Evolutionary conservation across 164 flowering plant genomes (phyloP).

Genomic region (Amborella trichopoda): DNA sequence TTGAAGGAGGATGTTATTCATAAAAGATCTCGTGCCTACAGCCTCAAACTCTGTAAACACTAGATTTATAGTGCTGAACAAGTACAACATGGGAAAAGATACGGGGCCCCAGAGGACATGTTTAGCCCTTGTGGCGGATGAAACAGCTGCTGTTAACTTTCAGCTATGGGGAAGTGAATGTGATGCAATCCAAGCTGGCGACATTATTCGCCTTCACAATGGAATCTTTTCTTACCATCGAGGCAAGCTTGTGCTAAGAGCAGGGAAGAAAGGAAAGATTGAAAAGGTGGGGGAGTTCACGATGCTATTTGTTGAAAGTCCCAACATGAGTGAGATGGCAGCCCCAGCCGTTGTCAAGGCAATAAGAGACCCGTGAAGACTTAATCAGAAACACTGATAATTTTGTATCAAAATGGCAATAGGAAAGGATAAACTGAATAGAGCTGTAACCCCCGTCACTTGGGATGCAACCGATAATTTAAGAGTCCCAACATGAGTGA

Average conservation of each 20-base stretch:
- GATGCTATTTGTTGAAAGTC: constrained; percentile 46
- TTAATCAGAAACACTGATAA: no score
- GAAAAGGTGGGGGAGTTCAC: constrained; percentile 75
- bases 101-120: constrained; percentile 53
- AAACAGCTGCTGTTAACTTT: constrained; percentile 77
- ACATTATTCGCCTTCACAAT: constrained; percentile 38
- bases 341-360: no score
- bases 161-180: constrained; percentile 80
- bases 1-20: constrained; percentile 15
- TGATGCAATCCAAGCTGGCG: constrained; percentile 53
- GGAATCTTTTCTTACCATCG: constrained; percentile 58
- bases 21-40: constrained; percentile 64
- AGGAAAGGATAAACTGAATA: no score
- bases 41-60: constrained; percentile 59
- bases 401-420: no score
- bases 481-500: constrained; percentile 82
- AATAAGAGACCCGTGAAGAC: no score
- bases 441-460: no score
- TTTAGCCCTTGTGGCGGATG: constrained; percentile 67
- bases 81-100: constrained; percentile 17
- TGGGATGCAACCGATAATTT: no score
- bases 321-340: constrained; percentile 82
- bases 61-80: constrained; percentile 56
- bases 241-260: constrained; percentile 45
- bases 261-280: constrained; percentile 59